Evolutionary conservation across 1,284 basidiomycete genomes (phyloP), one percentile per base, ranked within the genome.

Genomic region (Fomes fomentarius): DNA sequence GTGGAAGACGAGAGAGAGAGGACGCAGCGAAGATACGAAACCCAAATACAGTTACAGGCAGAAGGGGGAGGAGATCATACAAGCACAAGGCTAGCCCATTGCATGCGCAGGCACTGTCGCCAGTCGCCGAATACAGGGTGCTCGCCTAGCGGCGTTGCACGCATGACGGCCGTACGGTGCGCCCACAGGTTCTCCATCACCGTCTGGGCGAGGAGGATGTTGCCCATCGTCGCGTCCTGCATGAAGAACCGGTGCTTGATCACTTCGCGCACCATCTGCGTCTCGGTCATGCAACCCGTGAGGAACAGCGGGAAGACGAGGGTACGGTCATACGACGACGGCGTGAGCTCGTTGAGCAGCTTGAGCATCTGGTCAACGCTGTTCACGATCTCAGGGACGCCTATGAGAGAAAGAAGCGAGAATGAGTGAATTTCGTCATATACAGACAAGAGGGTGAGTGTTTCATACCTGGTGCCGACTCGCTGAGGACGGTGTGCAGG

Each of bases 301-400:
- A 93, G 73, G 65, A 82, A 85, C 52, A 91, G 78, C 17, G 91
- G 89, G 68, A 91, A 85, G 9, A 87, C 73, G 41, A 91, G 69
- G 2, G 80, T 78, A 52, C 87, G 81, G 67, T 92, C 90, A 49
- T 82, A 69, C 52, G 79, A 75, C 14, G 84, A 83, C 40, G 79
- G 70, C 15, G 78, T 78, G 47, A 90, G 68, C 61, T 79, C 78
- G 52, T 74, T 71, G 47, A 91, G 66, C 26, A 81, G 70, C 47
- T 79, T 78, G 40, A 81, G 69, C 54, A 90, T 78, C 40, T 67
- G 70, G 37, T 80, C 77, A 34, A 87, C 80, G 11, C 81, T 81
- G 40, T 75, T 72, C 44, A 67, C 70, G 57, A 94, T 89, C 67
- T 93, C 87, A 44, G 83, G 78, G n/a, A 93, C 85, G 61, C 82